Percentiles rank a stretch among this genome's conserved stretches.
Conservation (phyloP, 768 basidiomycete species). For the Lyophyllum decastes region DNA sequence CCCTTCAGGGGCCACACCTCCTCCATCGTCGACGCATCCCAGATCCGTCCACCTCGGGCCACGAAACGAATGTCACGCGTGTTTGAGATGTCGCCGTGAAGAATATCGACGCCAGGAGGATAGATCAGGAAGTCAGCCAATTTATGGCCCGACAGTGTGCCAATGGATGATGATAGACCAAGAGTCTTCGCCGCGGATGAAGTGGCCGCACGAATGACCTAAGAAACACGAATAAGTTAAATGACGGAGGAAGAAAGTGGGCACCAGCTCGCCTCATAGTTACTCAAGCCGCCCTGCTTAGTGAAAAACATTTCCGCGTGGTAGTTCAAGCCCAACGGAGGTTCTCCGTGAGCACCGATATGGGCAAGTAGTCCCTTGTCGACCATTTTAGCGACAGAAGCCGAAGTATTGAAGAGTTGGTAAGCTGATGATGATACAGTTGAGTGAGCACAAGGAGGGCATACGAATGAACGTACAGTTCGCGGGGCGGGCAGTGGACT, state of each 20-base stretch:
- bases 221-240: neutral
- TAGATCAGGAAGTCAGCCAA: conserved; percentile 74
- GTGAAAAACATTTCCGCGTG: conserved; percentile 75
- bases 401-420: conserved; percentile 68
- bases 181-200: conserved; percentile 64
- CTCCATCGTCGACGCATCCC: conserved; percentile 66
- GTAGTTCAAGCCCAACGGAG: conserved; percentile 73
- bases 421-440: conserved; percentile 42
- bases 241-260: neutral
- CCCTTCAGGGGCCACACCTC: conserved; percentile 75
- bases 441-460: neutral
- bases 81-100: conserved; percentile 49
- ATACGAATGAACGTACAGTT: conserved; percentile 45
- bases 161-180: conserved; percentile 61
- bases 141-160: conserved; percentile 64
- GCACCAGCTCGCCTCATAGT: conserved; percentile 56
- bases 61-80: conserved; percentile 58
- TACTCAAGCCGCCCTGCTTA: conserved; percentile 61
- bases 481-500: conserved; percentile 59
- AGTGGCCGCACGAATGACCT: conserved; percentile 74
- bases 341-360: conserved; percentile 77
- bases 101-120: conserved; percentile 57
- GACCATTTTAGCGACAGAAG: conserved; percentile 70
- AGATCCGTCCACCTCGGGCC: conserved; percentile 67
- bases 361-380: conserved; percentile 59